A percentile compares a stretch with the other conserved stretches of the same genome.
Conservation (phyloP, 129 eudicot species). For the Glebionis coronaria region DNA sequence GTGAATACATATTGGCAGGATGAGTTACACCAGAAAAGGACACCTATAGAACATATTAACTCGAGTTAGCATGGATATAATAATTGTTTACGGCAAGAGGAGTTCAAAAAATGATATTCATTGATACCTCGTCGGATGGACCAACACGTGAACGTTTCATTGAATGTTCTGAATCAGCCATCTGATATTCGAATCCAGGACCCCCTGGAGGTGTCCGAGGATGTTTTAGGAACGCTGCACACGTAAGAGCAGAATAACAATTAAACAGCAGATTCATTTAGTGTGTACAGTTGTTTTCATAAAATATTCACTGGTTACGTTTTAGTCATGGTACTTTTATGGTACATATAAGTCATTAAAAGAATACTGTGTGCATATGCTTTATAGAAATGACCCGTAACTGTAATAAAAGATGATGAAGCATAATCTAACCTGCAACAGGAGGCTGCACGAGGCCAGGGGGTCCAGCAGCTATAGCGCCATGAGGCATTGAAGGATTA, state of each 20-base stretch:
- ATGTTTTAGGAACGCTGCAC: slow-evolving; percentile 69
- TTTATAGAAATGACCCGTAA: too few species aligned
- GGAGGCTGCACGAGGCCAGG: slow-evolving; percentile 75
- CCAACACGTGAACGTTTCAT: slow-evolving; percentile 78
- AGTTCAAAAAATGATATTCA: slow-evolving; percentile 10
- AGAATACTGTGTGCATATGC: too few species aligned
- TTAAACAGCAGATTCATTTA: background rate
- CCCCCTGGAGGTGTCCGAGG: slow-evolving; percentile 80
- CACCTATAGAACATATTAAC: slow-evolving; percentile 37
- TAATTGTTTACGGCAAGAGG: background rate
- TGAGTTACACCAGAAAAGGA: slow-evolving; percentile 73
- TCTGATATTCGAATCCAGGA: slow-evolving; percentile 79
- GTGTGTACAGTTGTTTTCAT: background rate
- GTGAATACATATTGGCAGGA: slow-evolving; percentile 57
- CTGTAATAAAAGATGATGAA: background rate
- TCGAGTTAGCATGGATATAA: slow-evolving; percentile 17
- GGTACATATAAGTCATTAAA: too few species aligned
- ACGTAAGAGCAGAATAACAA: slow-evolving; percentile 14
- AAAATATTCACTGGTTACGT: too few species aligned
- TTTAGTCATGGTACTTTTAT: too few species aligned
- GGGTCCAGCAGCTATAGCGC: slow-evolving; percentile 69
- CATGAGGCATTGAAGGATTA: slow-evolving; percentile 73
- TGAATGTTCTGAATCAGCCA: slow-evolving; percentile 78
- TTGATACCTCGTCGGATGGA: slow-evolving; percentile 73
- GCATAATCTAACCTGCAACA: slow-evolving; percentile 42